phyloP scores from a whole-genome alignment of 306 rosid species.

The Ochetophila trinervis region DNA sequence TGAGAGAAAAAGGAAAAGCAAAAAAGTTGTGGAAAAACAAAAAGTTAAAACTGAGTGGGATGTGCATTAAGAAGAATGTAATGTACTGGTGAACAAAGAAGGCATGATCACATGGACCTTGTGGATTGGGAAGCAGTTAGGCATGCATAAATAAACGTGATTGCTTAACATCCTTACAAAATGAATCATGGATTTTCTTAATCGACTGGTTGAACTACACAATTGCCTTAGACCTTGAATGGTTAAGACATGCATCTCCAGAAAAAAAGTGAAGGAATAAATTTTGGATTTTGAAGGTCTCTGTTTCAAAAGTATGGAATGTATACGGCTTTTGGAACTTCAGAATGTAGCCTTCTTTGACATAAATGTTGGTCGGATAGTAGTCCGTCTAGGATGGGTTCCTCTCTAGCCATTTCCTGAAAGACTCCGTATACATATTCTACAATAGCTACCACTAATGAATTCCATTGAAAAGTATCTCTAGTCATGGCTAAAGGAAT shows the following conservation, averaged over 20 bases:
- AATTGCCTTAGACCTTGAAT: conserved; percentile 56
- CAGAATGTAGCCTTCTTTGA: conserved; percentile 68
- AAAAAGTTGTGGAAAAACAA: conserved; percentile 18
- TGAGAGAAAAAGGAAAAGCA: conserved; percentile 9
- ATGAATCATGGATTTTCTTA: conserved; percentile 53
- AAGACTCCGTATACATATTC: conserved; percentile 43
- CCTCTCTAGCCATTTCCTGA: conserved; percentile 71
- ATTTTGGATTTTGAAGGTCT: conserved; percentile 46
- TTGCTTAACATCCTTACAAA: conserved; percentile 41
- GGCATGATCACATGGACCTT: conserved; percentile 34
- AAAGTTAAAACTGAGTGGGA: conserved; percentile 42
- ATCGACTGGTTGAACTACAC: conserved; percentile 32
- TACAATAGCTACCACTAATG: conserved; percentile 51
- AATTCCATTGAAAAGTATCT: conserved; percentile 64
- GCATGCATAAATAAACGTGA: conserved; percentile 23
- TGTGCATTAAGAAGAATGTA: conserved; percentile 24
- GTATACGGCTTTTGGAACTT: conserved; percentile 66
- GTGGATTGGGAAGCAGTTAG: conserved; percentile 65
- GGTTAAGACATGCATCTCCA: conserved; percentile 63
- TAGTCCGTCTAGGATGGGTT: conserved; percentile 77
- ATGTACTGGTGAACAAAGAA: neutral
- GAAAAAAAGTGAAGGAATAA: conserved; percentile 40
- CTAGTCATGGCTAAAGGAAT: conserved; percentile 56
- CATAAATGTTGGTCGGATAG: conserved; percentile 78
- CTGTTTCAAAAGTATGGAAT: conserved; percentile 78